phyloP scores from a whole-genome alignment of 371 early-diverging fungal species.

The Circinella umbellata region DNA sequence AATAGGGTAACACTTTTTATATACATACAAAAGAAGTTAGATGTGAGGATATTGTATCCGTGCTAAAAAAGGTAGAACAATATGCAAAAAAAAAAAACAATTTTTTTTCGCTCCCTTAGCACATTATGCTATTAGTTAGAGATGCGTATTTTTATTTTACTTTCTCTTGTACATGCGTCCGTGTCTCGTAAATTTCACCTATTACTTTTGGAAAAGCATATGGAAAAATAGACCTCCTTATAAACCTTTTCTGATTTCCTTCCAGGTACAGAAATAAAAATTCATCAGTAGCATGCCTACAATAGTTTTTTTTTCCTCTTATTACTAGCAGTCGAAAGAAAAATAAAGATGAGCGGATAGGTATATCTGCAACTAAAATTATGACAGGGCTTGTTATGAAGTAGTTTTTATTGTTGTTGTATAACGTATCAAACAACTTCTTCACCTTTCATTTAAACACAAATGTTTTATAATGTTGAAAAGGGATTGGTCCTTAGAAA shows the following conservation, averaged over 20 bases:
- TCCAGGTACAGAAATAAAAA: background rate
- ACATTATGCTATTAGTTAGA: background rate
- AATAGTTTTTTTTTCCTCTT: background rate
- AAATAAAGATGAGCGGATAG: slow-evolving; percentile 2
- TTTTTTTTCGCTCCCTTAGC: background rate
- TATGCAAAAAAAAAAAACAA: too few relatives aligned
- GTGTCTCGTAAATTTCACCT: background rate
- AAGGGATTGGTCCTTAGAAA: background rate
- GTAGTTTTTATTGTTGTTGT: too few relatives aligned
- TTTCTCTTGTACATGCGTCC: background rate
- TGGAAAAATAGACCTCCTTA: slow-evolving; percentile 2
- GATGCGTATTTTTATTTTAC: background rate
- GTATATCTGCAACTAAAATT: background rate
- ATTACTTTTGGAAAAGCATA: background rate
- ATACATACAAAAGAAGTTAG: background rate
- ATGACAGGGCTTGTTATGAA: too few relatives aligned
- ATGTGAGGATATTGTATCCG: background rate
- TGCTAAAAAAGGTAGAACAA: background rate
- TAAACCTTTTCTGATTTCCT: background rate
- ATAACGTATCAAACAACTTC: too few relatives aligned
- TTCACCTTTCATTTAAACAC: too few relatives aligned
- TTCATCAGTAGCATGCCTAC: background rate
- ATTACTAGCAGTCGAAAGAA: background rate
- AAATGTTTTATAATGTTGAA: background rate
- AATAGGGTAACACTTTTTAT: background rate